Conservation (phyloP, 75 land plant genomes). For the Cryptomeria japonica region DNA sequence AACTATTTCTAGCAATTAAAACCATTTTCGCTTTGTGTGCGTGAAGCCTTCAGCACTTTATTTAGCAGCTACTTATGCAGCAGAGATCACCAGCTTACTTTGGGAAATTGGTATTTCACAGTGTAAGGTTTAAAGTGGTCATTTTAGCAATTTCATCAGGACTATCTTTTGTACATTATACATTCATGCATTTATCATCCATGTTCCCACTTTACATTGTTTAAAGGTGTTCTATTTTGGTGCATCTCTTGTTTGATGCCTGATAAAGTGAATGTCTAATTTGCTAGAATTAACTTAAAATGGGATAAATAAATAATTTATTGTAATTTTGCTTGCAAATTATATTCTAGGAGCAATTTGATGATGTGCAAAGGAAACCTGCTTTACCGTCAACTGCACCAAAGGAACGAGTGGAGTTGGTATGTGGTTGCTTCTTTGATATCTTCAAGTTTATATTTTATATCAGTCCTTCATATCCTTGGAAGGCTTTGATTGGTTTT, state of each 20-base stretch:
- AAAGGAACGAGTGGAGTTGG: slow-evolving; percentile 71
- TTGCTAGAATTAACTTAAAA: no score
- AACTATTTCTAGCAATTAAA: not conserved
- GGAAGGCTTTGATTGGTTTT: not conserved
- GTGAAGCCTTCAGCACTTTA: not conserved
- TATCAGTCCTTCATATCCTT: not conserved
- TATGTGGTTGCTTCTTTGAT: slow-evolving; percentile 20
- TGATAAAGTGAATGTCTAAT: not conserved
- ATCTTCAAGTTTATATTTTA: not conserved
- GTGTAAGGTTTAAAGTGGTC: not conserved
- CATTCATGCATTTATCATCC: not conserved
- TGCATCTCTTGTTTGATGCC: not conserved
- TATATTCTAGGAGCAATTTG: slow-evolving; percentile 74
- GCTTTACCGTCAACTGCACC: slow-evolving; percentile 52
- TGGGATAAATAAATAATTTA: not conserved
- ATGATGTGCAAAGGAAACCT: slow-evolving; percentile 82
- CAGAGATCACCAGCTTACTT: not conserved
- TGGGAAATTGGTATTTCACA: not conserved
- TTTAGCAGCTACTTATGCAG: not conserved
- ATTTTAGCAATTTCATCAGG: not conserved
- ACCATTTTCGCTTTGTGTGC: not conserved
- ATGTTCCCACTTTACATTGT: not conserved
- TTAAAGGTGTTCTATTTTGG: not conserved
- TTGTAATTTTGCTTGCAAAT: not conserved
- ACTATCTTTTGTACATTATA: no score